Base-by-base conservation (phyloP, 164 flowering plant species). In the Liriodendron chinense region DNA sequence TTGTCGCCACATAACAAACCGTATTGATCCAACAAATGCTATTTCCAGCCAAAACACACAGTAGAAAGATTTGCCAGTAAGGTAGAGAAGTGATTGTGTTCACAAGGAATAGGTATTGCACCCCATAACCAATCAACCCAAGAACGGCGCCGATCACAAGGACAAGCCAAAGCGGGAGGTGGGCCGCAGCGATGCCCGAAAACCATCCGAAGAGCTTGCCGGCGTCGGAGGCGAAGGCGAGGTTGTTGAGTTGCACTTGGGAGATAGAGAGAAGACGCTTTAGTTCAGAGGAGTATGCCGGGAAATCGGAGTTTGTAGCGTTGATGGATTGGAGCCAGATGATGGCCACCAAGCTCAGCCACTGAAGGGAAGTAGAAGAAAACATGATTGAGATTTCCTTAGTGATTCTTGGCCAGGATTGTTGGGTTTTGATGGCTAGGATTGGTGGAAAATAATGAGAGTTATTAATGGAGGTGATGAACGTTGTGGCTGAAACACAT, bases 11-110 rank as follows among this genome's bases (percentile, higher is more conserved):
- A 72, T 94, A 92, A 63, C 92, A 88, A 4, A 92, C 99, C 0
- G 98, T 92, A 84, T 96, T 94, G 80, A 96, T 87, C 99, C 99
- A 96, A 67, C 98, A 96, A 14, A 92, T 91, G 83, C 98, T 89
- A 73, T 94, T 96, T 47, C 99, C 98, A 0, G 98, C 92, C 18
- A 95, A 6, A 64, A 86, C 79, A 48, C 86, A 84, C 23, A 95
- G 97, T 0, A 84, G 1, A 72, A 92, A 93, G 48, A 91, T 63
- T 0, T 76, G 85, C 75, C 78, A 80, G 72, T 92, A 95, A 0
- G 94, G 80, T 0, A 85, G 83, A 13, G 85, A 76, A 0, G 80
- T 21, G 48, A 86, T 77, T 1, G 79, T 76, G 71, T 86, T 56
- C 0, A 77, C 74, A 2, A 93, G 23, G 74, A 87, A 87, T 23